Conservation (phyloP, 169 alveolate species). For the Ichthyophthirius multifiliis region DNA sequence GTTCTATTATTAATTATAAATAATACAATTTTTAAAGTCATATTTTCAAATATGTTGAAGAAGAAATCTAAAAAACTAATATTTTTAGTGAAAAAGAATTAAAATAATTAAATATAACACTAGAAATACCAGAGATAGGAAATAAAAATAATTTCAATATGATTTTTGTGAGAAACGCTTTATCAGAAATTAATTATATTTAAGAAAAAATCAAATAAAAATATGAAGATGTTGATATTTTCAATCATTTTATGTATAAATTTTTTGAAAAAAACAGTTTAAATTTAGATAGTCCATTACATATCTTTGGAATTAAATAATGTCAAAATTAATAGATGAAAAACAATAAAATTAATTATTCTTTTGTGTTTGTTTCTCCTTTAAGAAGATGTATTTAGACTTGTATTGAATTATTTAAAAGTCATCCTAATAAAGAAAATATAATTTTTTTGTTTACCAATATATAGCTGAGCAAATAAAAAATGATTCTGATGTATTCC, state of each 20-base stretch:
- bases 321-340: neutral
- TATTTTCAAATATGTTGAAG: too few species aligned
- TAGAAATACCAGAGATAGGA: neutral
- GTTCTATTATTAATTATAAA: too few species aligned
- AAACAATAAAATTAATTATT: slow-evolving; percentile 26
- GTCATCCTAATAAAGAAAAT: slow-evolving; percentile 27
- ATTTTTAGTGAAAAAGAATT: too few species aligned
- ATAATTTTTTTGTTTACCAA: slow-evolving; percentile 39
- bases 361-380: slow-evolving; percentile 62
- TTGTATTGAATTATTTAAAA: slow-evolving; percentile 38
- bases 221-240: neutral
- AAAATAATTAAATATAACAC: too few species aligned
- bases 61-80: too few species aligned
- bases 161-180: neutral
- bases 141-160: neutral
- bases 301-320: neutral
- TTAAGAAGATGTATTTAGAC: slow-evolving; percentile 57
- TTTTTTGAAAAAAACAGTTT: neutral
- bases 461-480: slow-evolving; percentile 18
- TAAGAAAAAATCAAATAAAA: neutral
- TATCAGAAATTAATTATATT: neutral
- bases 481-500: slow-evolving; percentile 34
- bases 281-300: neutral
- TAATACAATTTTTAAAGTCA: too few species aligned
- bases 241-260: neutral